phyloP scores from a whole-genome alignment of 768 basidiomycete species.

The Tephrocybe sp. region DNA sequence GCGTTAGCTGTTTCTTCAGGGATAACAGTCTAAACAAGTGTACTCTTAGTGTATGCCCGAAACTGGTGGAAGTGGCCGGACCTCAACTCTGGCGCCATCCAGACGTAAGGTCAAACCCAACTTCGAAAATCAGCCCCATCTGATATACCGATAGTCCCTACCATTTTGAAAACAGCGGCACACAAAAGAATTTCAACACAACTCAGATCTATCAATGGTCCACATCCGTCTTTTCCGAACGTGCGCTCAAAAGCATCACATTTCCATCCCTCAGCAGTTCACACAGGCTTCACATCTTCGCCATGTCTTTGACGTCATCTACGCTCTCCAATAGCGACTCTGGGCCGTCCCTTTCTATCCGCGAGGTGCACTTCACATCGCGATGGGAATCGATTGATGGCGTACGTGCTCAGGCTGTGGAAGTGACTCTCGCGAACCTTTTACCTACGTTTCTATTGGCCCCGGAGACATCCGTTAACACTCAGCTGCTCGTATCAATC shows the following conservation, averaged over 20 bases:
- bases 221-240: constrained; percentile 39
- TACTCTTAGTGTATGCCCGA: constrained; percentile 39
- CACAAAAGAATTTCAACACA: constrained; percentile 38
- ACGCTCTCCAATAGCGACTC: constrained; percentile 8
- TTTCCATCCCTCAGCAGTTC: constrained; percentile 33
- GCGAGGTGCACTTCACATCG: constrained; percentile 42
- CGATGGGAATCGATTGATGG: constrained; percentile 43
- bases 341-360: constrained; percentile 35
- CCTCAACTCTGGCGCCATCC: constrained; percentile 43
- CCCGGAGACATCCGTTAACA: constrained; percentile 28
- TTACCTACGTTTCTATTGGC: constrained; percentile 33
- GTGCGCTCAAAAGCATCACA: constrained; percentile 40
- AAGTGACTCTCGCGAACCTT: constrained; percentile 53
- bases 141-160: constrained; percentile 35
- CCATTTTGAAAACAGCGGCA: constrained; percentile 37
- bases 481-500: constrained; percentile 35
- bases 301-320: constrained; percentile 40
- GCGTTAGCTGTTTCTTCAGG: constrained; percentile 8
- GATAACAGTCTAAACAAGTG: background rate
- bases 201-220: constrained; percentile 47
- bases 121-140: background rate
- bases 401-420: constrained; percentile 44
- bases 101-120: constrained; percentile 31
- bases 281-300: constrained; percentile 46
- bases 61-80: constrained; percentile 45